A percentile compares a stretch with the other conserved stretches of the same genome.
phyloP scores from a whole-genome alignment of 2,329 filamentous ascomycete genomes.

The Colletotrichum lindemuthianum region DNA sequence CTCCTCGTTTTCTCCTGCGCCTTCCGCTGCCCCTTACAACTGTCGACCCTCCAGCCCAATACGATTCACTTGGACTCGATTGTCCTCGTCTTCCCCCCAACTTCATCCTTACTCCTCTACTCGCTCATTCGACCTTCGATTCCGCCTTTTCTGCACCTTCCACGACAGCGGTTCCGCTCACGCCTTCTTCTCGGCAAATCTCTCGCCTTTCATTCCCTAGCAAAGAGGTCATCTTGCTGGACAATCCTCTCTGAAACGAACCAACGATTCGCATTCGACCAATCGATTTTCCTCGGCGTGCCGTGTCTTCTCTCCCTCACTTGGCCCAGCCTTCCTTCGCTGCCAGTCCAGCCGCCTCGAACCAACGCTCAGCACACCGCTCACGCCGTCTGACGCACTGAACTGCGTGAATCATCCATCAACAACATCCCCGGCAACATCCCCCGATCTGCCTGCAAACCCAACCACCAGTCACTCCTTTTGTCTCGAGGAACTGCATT shows the following conservation, averaged over 20 bases:
- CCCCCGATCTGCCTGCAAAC: conserved; percentile 1
- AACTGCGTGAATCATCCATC: conserved; percentile 4
- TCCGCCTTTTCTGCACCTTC: conserved; percentile 2
- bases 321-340: conserved; percentile 11
- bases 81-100: conserved; percentile 18
- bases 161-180: background rate
- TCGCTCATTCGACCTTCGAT: conserved; percentile 29
- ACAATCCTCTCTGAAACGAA: conserved; percentile 33
- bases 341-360: conserved; percentile 1
- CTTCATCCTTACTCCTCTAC: conserved; percentile 28
- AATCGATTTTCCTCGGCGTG: background rate
- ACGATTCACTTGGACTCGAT: conserved; percentile 10
- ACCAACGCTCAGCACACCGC: conserved; percentile 9
- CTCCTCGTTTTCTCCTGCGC: conserved; percentile 20
- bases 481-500: conserved; percentile 27
- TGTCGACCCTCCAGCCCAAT: conserved; percentile 13
- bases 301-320: conserved; percentile 1
- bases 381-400: conserved; percentile 21
- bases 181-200: conserved; percentile 18
- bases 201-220: conserved; percentile 24
- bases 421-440: conserved; percentile 22
- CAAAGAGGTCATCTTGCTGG: conserved; percentile 35
- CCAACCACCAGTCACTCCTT: conserved; percentile 36
- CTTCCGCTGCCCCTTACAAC: conserved; percentile 28
- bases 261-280: conserved; percentile 14